These are phyloP conservation scores for Jatropha multifida DNA, from an alignment of 441 rosid genomes.

Conservation along the genomic window DNA sequence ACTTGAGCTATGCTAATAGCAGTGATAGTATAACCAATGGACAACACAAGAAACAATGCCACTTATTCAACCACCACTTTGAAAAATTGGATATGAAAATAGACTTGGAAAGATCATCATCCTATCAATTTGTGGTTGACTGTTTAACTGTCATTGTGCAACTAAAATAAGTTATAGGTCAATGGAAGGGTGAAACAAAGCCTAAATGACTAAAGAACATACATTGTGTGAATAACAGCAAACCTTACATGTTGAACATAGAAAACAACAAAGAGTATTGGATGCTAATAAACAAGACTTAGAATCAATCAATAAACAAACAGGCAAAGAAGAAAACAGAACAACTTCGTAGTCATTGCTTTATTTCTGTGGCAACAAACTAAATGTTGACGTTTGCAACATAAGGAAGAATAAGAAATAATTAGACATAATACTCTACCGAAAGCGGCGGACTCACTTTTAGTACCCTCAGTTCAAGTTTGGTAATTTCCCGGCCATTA, in stretches of 20 bases:
- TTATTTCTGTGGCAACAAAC: not conserved
- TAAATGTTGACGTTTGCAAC: not conserved
- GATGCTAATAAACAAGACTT: not conserved
- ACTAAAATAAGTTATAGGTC: not conserved
- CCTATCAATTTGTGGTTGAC: not conserved
- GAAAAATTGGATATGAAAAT: not conserved
- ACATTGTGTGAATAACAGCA: not conserved
- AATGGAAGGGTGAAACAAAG: constrained; percentile 6
- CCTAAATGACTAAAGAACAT: not conserved
- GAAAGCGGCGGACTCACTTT: constrained; percentile 46
- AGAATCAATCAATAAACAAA: not conserved
- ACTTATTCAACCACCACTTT: not conserved
- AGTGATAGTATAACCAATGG: constrained; percentile 5
- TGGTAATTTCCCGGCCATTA: constrained; percentile 95
- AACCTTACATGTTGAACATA: not conserved
- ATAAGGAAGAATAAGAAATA: not conserved
- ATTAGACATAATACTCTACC: not conserved
- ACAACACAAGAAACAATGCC: not conserved
- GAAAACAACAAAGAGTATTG: not conserved
- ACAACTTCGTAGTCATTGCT: not conserved
- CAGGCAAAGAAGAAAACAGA: not conserved
- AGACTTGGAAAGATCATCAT: not conserved
- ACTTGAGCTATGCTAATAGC: constrained; percentile 1
- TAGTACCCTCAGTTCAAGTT: constrained; percentile 76
- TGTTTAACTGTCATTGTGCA: not conserved